phyloP scores from a whole-genome alignment of 2,329 filamentous ascomycete species.

The Epichloe uncinata region DNA sequence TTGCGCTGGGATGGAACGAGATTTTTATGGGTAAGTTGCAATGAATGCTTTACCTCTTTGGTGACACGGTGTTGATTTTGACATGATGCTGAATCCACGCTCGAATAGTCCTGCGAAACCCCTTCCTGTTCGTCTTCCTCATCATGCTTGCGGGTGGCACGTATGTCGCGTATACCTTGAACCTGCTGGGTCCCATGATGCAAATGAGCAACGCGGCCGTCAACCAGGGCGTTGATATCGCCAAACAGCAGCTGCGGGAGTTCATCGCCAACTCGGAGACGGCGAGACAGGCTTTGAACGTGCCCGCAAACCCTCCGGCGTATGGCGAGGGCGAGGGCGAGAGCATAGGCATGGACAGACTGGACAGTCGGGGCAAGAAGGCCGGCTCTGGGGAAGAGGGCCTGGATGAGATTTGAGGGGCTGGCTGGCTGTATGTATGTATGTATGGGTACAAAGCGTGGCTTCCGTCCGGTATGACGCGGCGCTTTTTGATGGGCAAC shows the following conservation, averaged over 20 bases:
- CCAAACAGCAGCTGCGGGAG: constrained; percentile 80
- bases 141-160: constrained; percentile 62
- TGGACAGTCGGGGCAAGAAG: constrained; percentile 48
- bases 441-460: neutral
- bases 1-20: constrained; percentile 97
- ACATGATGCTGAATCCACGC: neutral
- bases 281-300: constrained; percentile 68
- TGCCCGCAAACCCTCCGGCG: constrained; percentile 34
- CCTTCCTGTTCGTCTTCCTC: constrained; percentile 80
- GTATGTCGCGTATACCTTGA: constrained; percentile 86
- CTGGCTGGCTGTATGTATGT: neutral
- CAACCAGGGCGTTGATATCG: constrained; percentile 75
- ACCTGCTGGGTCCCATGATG: constrained; percentile 89
- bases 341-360: constrained; percentile 42
- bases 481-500: constrained; percentile 5
- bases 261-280: constrained; percentile 83
- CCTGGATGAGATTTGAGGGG: constrained; percentile 43
- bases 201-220: constrained; percentile 89
- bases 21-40: constrained; percentile 67
- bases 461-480: neutral
- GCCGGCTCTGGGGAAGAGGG: constrained; percentile 29
- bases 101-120: constrained; percentile 71
- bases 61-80: no score
- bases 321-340: constrained; percentile 28
- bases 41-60: no score